Base-by-base conservation (phyloP, 2,329 filamentous ascomycete genomes). In the Pseudogymnoascus sp. region DNA sequence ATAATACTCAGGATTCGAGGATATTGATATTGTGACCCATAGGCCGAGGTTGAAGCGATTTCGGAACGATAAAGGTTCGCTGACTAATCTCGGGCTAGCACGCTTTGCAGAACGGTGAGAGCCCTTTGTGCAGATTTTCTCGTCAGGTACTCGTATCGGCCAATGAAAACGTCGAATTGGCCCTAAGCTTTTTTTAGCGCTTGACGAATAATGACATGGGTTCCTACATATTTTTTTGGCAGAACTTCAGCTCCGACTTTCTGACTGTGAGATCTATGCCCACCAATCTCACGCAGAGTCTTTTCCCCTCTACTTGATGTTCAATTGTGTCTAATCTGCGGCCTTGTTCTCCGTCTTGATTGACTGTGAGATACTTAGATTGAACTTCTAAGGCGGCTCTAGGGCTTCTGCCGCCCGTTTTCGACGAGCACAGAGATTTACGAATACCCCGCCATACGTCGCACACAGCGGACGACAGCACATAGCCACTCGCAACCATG, bases 401-500 rank as follows among this genome's bases (percentile, higher is more conserved):
- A 58, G 57, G 57, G 57, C 57, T 58, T 58, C 25, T 58, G 35
- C 37, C 35, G 57, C 33, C 33, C 37, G 28, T 58, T 35, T 30
- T 25, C 57, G 57, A 38, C 57, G 33, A 37, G 37, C 25, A 25
- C 57, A 53, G 47, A 53, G 47, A 33, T 53, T 53, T 58, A 37
- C 33, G 33, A 58, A 58, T 58, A 58, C 57, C 57, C 57, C 57
- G 57, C 57, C 35, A 38, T 53, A 53, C 25, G 28, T 53, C 28
- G 47, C 35, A 39, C 57, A 25, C 6, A 30, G 20, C 57, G 37
- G 57, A 25, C 33, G 33, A 36, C 22, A 20, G n/a, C 36, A 58
- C 57, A 25, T n/a, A 58, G 35, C 38, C 35, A 60, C 28, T 50
- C 50, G 14, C 41, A 28, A 62, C 15, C n/a, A 62, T 62, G 61